A percentile compares a stretch with the other conserved stretches of the same genome.
phyloP scores from a whole-genome alignment of 306 rosid species.

The Amphicarpaea edgeworthii region DNA sequence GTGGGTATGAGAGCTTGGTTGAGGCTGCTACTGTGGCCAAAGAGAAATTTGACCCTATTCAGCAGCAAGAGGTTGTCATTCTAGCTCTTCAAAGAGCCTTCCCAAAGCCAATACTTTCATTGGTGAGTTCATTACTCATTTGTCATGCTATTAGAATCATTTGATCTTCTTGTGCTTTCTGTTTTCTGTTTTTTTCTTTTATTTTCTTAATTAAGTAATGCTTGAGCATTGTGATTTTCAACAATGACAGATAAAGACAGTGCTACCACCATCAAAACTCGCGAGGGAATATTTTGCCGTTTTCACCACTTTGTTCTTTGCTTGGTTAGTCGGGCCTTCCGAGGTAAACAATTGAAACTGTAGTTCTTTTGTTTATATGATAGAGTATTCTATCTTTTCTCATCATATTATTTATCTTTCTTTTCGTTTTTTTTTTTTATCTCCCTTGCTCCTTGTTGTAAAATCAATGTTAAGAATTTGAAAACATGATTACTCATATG shows the following conservation, averaged over 20 bases:
- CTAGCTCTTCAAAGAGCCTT: conserved; percentile 73
- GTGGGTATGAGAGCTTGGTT: conserved; percentile 79
- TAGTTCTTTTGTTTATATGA: no score
- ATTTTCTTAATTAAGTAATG: neutral
- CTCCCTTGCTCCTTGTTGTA: no score
- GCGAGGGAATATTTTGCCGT: conserved; percentile 76
- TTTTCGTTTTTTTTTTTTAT: neutral
- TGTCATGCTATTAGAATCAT: neutral
- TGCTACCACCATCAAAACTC: conserved; percentile 73
- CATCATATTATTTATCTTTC: no score
- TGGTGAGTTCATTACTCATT: conserved; percentile 57
- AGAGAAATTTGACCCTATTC: conserved; percentile 52
- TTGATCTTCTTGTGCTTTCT: neutral
- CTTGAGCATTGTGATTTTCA: conserved; percentile 23
- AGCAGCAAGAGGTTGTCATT: conserved; percentile 63
- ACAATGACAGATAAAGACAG: conserved; percentile 63
- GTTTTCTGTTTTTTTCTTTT: neutral
- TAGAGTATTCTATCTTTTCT: no score
- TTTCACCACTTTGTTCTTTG: conserved; percentile 81
- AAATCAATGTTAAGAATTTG: no score
- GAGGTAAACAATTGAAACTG: conserved; percentile 59
- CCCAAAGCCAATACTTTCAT: conserved; percentile 66
- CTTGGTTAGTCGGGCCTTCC: conserved; percentile 90
- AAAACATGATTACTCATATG: no score
- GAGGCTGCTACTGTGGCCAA: conserved; percentile 74